Conservation (phyloP, 345 rosid genomes). For the Passiflora organensis region DNA sequence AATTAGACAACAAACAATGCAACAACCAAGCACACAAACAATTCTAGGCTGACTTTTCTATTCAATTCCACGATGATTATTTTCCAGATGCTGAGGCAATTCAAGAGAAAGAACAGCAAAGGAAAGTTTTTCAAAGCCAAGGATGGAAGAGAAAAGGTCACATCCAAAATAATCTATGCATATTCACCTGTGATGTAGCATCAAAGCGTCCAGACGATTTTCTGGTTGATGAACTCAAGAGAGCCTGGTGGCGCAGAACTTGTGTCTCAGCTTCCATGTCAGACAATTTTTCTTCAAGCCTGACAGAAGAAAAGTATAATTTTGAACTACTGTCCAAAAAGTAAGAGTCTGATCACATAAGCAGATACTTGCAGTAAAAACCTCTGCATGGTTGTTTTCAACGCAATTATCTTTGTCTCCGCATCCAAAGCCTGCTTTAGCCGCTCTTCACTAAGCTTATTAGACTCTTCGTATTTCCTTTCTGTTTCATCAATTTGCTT, state of each 20-base stretch:
- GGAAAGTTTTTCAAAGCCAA: slow-evolving; percentile 1
- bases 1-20: slow-evolving; percentile 5
- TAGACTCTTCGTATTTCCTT: slow-evolving; percentile 69
- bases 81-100: slow-evolving; percentile 63
- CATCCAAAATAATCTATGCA: not conserved
- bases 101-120: not conserved
- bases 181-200: slow-evolving; percentile 36
- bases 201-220: slow-evolving; percentile 43
- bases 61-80: slow-evolving; percentile 63
- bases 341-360: not conserved
- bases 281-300: slow-evolving; percentile 83
- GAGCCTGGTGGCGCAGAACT: slow-evolving; percentile 62
- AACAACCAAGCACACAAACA: not conserved
- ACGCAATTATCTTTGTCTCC: slow-evolving; percentile 67
- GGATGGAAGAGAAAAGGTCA: not conserved
- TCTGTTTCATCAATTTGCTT: slow-evolving; percentile 83
- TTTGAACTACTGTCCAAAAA: slow-evolving; percentile 1
- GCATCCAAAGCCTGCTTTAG: slow-evolving; percentile 86
- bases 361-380: slow-evolving; percentile 7
- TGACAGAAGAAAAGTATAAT: slow-evolving; percentile 30
- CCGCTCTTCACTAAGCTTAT: slow-evolving; percentile 78
- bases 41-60: slow-evolving; percentile 23
- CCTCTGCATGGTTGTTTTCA: slow-evolving; percentile 90
- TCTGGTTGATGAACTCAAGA: slow-evolving; percentile 39
- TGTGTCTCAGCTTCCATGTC: slow-evolving; percentile 77